Conservation (phyloP, 495 filamentous ascomycete genomes). For the Penicillium paradoxum region DNA sequence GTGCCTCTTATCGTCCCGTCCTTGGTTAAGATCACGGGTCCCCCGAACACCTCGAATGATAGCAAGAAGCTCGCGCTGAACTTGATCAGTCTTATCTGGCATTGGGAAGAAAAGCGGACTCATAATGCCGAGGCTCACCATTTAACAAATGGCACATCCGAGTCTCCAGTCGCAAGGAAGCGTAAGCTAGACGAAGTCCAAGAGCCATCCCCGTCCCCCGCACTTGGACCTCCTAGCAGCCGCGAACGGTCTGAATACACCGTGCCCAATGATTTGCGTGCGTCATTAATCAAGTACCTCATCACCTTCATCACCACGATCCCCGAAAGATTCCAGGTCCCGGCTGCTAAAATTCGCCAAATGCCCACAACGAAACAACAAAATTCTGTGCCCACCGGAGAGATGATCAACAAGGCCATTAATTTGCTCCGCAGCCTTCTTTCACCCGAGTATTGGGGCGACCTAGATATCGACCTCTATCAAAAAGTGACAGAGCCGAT, state of each 20-base stretch:
- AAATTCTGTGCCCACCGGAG: conserved; percentile 52
- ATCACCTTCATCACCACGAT: conserved; percentile 89
- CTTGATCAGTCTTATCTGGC: conserved; percentile 82
- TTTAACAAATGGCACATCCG: conserved; percentile 45
- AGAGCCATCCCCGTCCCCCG: conserved; percentile 33
- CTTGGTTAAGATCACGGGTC: conserved; percentile 78
- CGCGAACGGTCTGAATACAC: conserved; percentile 62
- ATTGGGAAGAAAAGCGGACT: conserved; percentile 83
- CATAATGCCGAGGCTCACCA: conserved; percentile 40
- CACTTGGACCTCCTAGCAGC: conserved; percentile 43
- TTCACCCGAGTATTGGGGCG: conserved; percentile 84
- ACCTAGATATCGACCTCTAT: conserved; percentile 86
- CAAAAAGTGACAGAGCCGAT: conserved; percentile 83
- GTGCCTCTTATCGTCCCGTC: conserved; percentile 82
- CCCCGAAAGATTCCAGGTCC: conserved; percentile 74
- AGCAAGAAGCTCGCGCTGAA: conserved; percentile 88
- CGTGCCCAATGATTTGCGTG: conserved; percentile 59
- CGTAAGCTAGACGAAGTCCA: conserved; percentile 61
- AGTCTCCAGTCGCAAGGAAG: conserved; percentile 72
- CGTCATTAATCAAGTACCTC: conserved; percentile 83
- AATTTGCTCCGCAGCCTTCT: conserved; percentile 79
- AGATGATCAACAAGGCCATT: conserved; percentile 81
- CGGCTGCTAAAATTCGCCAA: conserved; percentile 61
- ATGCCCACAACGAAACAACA: conserved; percentile 39
- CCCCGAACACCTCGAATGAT: conserved; percentile 83